A percentile compares a stretch with the other conserved stretches of the same genome.
phyloP scores from a whole-genome alignment of 164 flowering plant species.

The Litsea cubeba region DNA sequence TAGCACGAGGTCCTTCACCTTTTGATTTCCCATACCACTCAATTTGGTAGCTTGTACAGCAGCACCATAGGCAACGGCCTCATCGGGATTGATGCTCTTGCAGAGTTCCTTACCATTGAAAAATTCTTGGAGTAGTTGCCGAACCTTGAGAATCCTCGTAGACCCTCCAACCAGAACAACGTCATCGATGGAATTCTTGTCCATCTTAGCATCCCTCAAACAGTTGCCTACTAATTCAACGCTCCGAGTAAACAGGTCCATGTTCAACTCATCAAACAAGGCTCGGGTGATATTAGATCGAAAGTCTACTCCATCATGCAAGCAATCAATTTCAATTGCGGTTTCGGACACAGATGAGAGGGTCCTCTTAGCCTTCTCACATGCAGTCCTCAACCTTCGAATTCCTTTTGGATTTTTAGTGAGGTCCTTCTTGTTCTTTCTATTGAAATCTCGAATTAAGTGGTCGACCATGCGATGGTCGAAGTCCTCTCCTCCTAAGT shows the following conservation, averaged over 20 bases:
- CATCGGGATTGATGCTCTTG: constrained; percentile 60
- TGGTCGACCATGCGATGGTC: constrained; percentile 54
- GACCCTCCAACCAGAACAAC: constrained; percentile 63
- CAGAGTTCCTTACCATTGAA: constrained; percentile 60
- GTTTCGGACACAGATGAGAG: constrained; percentile 47
- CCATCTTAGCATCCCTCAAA: constrained; percentile 49
- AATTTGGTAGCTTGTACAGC: constrained; percentile 56
- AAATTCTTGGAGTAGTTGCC: constrained; percentile 50
- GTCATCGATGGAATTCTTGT: constrained; percentile 44
- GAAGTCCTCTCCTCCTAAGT: constrained; percentile 58
- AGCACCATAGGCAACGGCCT: constrained; percentile 64
- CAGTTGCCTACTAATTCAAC: constrained; percentile 56
- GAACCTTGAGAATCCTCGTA: constrained; percentile 53
- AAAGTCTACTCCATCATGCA: constrained; percentile 51
- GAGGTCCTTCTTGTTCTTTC: constrained; percentile 54
- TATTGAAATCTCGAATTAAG: constrained; percentile 42
- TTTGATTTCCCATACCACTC: constrained; percentile 52
- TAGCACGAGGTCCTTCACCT: constrained; percentile 44
- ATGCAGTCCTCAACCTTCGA: constrained; percentile 42
- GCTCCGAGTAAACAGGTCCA: constrained; percentile 49
- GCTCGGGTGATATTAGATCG: constrained; percentile 47
- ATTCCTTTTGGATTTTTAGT: constrained; percentile 43
- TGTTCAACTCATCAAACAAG: constrained; percentile 54
- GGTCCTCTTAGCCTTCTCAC: constrained; percentile 56
- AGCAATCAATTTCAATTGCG: constrained; percentile 46